Evolutionary conservation across 2,329 filamentous ascomycete genomes (phyloP), one percentile per base, ranked within the genome.

Genomic region (Dactylellina drechsleri): DNA sequence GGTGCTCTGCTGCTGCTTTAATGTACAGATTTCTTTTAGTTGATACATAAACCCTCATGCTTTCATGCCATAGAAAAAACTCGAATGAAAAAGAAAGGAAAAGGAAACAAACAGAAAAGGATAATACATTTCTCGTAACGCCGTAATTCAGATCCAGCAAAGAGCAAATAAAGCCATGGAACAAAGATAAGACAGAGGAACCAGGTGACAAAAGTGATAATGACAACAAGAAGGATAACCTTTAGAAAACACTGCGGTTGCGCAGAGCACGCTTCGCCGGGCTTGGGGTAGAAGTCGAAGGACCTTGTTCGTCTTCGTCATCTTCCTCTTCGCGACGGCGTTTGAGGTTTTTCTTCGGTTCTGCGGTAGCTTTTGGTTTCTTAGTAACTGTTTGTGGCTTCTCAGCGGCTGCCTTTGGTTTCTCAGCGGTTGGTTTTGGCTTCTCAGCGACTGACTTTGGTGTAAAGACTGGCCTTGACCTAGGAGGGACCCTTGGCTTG

Each of bases 91-190:
- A 36, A 36, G 31, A 36, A 36, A 8, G 41, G 5, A 12, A 53
- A 8, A 50, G 49, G 40, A 58, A 66, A 41, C 31, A 54, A 43
- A 31, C 26, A 41, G 49, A 66, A 52, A 54, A 54, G 23, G 28
- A 28, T n/a, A 28, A 65, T 41, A 66, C 18, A 47, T n/a, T 36
- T 45, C 57, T 60, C 43, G 43, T 60, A n/a, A 28, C 26, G 36
- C 6, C 20, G 40, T 43, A n/a, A 12, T 43, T 23, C 23, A 15
- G 56, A 47, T 15, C 45, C 4, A 59, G 45, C 18, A 47, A 59
- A 47, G 31, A 61, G 18, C 1, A 47, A n/a, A 49, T 15, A 36
- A 40, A 6, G 26, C 2, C 2, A 36, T 13, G 12, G 23, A 13
- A 8, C 15, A 45, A 56, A 49, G 20, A 68, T 40, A 41, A 28